Percentiles rank a stretch among this genome's conserved stretches.
These are phyloP conservation scores for Phanerochaete sordida DNA, from an alignment of 768 basidiomycete genomes.

Conservation along the genomic window DNA sequence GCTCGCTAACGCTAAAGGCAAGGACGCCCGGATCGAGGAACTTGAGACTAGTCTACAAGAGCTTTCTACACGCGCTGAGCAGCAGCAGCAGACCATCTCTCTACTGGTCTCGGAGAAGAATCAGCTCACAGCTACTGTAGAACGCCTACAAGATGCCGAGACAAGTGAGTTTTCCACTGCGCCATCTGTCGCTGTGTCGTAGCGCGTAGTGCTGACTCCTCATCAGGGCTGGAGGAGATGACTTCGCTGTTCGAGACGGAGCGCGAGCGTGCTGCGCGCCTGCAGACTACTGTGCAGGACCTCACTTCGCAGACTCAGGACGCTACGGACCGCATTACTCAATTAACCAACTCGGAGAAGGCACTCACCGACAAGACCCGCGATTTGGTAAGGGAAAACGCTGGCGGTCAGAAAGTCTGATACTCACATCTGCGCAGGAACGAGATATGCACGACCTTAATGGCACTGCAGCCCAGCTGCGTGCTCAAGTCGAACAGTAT, in stretches of 20 bases:
- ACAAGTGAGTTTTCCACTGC: slow-evolving; percentile 19
- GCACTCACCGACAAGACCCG: slow-evolving; percentile 45
- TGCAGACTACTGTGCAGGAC: slow-evolving; percentile 34
- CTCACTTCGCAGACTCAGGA: slow-evolving; percentile 39
- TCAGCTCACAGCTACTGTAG: slow-evolving; percentile 26
- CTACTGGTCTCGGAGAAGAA: slow-evolving; percentile 36
- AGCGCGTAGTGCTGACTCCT: neutral
- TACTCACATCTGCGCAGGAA: slow-evolving; percentile 42
- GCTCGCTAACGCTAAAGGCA: neutral
- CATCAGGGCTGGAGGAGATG: slow-evolving; percentile 21
- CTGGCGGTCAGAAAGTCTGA: neutral
- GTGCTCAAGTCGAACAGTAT: slow-evolving; percentile 49
- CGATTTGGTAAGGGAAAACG: slow-evolving; percentile 47
- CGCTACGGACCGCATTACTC: slow-evolving; percentile 34
- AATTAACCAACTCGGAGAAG: slow-evolving; percentile 49
- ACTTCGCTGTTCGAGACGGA: slow-evolving; percentile 22
- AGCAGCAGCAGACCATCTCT: slow-evolving; percentile 39
- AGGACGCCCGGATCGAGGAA: slow-evolving; percentile 3
- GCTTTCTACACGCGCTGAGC: slow-evolving; percentile 14
- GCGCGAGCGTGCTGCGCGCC: slow-evolving; percentile 11
- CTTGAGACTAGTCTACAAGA: slow-evolving; percentile 20
- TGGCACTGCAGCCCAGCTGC: slow-evolving; percentile 48
- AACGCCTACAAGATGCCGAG: slow-evolving; percentile 28
- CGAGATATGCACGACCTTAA: slow-evolving; percentile 69
- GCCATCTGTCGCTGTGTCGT: neutral